Conservation (phyloP, 345 rosid genomes). For the Brassica juncea region DNA sequence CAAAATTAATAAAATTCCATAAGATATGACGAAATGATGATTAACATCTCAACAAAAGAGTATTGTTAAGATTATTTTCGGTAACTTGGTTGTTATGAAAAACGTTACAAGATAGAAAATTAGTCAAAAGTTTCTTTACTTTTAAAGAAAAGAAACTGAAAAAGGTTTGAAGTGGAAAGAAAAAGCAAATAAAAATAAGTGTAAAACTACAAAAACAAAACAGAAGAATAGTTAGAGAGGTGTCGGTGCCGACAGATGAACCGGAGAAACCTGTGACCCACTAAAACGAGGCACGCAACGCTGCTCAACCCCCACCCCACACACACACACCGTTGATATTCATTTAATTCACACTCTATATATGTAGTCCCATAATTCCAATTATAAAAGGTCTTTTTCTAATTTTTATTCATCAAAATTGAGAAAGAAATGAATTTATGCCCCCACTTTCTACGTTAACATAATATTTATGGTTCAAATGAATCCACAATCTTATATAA, state of each 20-base stretch:
- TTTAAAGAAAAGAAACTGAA: neutral
- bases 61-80: too few species aligned
- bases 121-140: neutral
- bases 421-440: neutral
- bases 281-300: neutral
- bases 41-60: too few species aligned
- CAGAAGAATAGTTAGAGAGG: constrained; percentile 25
- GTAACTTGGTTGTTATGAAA: neutral
- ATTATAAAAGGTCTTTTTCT: neutral
- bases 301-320: neutral
- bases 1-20: too few species aligned
- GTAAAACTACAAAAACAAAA: constrained; percentile 8
- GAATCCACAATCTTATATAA: neutral
- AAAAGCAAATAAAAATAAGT: neutral
- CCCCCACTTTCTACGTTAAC: neutral
- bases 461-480: neutral
- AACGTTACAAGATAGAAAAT: neutral
- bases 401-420: neutral
- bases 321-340: neutral
- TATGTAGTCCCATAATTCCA: neutral
- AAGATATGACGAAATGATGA: too few species aligned
- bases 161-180: neutral
- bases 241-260: constrained; percentile 43
- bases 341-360: constrained; percentile 1
- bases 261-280: constrained; percentile 36